phyloP scores from a whole-genome alignment of 2,329 filamentous ascomycete species.

The Pyricularia pennisetigena region DNA sequence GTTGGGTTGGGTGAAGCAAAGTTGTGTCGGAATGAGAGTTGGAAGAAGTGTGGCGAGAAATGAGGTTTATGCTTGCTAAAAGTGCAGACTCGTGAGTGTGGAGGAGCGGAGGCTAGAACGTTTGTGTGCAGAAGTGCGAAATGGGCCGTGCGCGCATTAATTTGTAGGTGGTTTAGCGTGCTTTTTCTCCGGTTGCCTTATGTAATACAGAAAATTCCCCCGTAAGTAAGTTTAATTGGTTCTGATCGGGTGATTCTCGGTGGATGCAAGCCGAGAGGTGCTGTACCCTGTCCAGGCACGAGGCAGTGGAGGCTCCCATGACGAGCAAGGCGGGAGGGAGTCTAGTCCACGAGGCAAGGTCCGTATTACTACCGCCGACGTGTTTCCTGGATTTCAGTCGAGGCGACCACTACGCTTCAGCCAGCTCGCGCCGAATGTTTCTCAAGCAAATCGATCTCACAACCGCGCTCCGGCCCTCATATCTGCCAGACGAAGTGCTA shows the following conservation, averaged over 20 bases:
- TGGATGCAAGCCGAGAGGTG: no score
- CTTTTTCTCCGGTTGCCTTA: background rate
- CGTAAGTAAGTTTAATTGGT: background rate
- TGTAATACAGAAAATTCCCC: background rate
- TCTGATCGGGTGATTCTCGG: background rate
- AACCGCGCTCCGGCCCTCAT: constrained; percentile 84
- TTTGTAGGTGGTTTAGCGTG: background rate
- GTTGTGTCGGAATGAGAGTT: background rate
- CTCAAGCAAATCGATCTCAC: constrained; percentile 92
- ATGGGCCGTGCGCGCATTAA: background rate
- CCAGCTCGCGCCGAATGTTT: constrained; percentile 70
- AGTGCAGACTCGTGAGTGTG: background rate
- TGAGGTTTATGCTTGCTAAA: background rate
- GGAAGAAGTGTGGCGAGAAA: background rate
- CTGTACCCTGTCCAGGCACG: background rate
- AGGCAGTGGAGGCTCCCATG: background rate
- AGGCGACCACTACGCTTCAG: background rate
- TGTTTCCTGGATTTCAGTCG: background rate
- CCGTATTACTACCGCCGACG: background rate
- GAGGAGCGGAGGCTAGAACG: background rate
- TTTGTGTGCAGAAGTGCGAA: background rate
- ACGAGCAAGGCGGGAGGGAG: background rate
- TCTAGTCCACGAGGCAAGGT: background rate
- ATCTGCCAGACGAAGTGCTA: constrained; percentile 87
- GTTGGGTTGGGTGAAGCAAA: background rate